These are phyloP conservation scores for Poteriospumella lacustris DNA, from an alignment of 108 stramenopile genomes.

Conservation along the genomic window DNA sequence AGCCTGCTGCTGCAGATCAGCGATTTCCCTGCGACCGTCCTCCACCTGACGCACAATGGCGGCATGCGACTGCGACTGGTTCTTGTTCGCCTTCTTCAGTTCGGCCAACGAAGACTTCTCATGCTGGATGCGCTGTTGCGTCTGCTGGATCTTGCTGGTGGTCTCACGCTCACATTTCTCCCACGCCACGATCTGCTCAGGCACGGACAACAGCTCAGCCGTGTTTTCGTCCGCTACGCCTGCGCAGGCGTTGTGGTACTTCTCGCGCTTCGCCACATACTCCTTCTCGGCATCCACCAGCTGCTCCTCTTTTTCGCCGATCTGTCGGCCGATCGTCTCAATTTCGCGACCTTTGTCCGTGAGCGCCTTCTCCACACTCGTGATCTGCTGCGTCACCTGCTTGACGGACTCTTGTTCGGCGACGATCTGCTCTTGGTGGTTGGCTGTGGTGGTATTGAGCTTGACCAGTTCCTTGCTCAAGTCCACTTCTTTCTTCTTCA, in stretches of 20 bases:
- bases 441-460: constrained; percentile 62
- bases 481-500: constrained; percentile 62
- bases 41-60: not conserved
- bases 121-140: not conserved
- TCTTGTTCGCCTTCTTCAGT: not conserved
- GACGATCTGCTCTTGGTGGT: constrained; percentile 57
- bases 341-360: not conserved
- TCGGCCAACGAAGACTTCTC: not conserved
- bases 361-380: not conserved
- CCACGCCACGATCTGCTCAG: constrained; percentile 26
- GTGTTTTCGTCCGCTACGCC: constrained; percentile 4
- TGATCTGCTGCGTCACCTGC: constrained; percentile 56
- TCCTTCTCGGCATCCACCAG: constrained; percentile 62
- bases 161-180: constrained; percentile 17
- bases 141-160: not conserved
- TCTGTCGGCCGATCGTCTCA: not conserved
- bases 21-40: not conserved
- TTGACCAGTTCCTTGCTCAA: constrained; percentile 88
- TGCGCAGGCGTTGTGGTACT: constrained; percentile 21
- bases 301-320: constrained; percentile 26
- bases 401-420: constrained; percentile 42
- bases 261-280: constrained; percentile 15
- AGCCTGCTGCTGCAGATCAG: not conserved
- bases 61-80: constrained; percentile 32
- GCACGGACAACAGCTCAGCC: constrained; percentile 24